phyloP scores from a whole-genome alignment of 176 grass and related monocot species.

The Raddia guianensis region DNA sequence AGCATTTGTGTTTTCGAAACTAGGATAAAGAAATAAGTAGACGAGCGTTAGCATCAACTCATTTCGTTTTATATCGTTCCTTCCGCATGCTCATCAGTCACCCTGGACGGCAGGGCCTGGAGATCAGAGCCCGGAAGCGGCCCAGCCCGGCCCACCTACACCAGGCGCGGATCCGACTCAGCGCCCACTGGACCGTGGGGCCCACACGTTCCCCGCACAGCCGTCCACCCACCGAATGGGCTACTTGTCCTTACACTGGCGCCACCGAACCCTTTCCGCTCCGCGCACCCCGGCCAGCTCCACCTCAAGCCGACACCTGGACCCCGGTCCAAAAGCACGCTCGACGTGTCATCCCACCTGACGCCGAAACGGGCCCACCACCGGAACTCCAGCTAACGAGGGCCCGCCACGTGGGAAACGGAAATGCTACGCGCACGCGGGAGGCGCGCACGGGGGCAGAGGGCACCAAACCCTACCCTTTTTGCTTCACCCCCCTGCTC shows the following conservation, averaged over 20 bases:
- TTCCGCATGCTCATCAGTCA: too few relatives aligned
- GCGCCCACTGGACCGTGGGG: not conserved
- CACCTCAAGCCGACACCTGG: not conserved
- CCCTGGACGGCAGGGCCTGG: too few relatives aligned
- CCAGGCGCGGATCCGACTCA: too few relatives aligned
- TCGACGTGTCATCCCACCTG: not conserved
- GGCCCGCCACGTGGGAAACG: slow-evolving; percentile 27
- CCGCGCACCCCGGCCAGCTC: not conserved
- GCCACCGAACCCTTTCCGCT: not conserved
- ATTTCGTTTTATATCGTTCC: too few relatives aligned
- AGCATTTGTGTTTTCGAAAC: too few relatives aligned
- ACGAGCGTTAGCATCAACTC: too few relatives aligned
- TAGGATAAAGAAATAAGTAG: too few relatives aligned
- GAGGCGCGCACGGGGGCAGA: not conserved
- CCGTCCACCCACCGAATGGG: slow-evolving; percentile 27
- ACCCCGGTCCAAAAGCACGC: accelerated
- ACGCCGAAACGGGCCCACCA: not conserved
- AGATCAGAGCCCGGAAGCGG: too few relatives aligned
- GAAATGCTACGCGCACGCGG: not conserved
- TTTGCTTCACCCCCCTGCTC: slow-evolving; percentile 23
- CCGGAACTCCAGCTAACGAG: not conserved
- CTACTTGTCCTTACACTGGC: slow-evolving; percentile 42
- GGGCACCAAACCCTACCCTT: slow-evolving; percentile 53
- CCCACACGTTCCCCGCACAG: not conserved
- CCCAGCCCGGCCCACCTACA: too few relatives aligned